Base-by-base conservation (phyloP, 352 stramenopile species). In the Phytophthora citrophthora region DNA sequence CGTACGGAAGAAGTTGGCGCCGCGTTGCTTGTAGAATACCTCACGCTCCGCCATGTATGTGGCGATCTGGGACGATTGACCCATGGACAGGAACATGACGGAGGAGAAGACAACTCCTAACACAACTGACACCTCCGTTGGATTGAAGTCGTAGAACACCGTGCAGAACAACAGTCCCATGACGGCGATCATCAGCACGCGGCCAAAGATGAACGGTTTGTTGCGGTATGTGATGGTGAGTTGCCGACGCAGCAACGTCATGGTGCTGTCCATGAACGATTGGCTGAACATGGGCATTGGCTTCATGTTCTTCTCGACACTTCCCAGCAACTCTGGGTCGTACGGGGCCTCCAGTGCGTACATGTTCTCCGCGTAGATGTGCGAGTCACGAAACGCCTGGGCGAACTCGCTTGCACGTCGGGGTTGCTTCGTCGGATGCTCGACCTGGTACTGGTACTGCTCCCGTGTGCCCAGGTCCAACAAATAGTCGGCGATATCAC, bases 11-110 rank as follows among this genome's bases (percentile, higher is more conserved):
- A 95, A 68, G 56, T 95, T 94, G 34, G 76, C 70, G 13, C 87
- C 82, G 3, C 74, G 71, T 29, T 96, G 88, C 61, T 93, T 94
- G 75, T 95, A 94, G 68, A 91, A 96, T 12, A 89, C 56, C 1
- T 61, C 72, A 20, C 76, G 78, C 31, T 72, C 68, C 9, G 77
- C 70, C 57, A 95, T 81, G 47, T 94, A 86, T 20, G 75, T 77
- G 12, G 83, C 68, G 26, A 97, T 60, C 52, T 88, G 76, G 2
- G 83, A 53, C 50, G 90, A 90, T 16, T 81, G 76, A 16, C 85
- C 83, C 43, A 97, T 61, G 12, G 75, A 80, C 5, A 91, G 63
- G 58, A 93, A 95, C 63, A 97, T 85, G 32, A 88, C 75, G 49
- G 62, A 77, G 44, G 88, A 76, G 61, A 96, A 97, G 5, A 96